A percentile compares a stretch with the other conserved stretches of the same genome.
These are phyloP conservation scores for Pleurotus citrinopileatus DNA, from an alignment of 768 basidiomycete species.

Conservation along the genomic window DNA sequence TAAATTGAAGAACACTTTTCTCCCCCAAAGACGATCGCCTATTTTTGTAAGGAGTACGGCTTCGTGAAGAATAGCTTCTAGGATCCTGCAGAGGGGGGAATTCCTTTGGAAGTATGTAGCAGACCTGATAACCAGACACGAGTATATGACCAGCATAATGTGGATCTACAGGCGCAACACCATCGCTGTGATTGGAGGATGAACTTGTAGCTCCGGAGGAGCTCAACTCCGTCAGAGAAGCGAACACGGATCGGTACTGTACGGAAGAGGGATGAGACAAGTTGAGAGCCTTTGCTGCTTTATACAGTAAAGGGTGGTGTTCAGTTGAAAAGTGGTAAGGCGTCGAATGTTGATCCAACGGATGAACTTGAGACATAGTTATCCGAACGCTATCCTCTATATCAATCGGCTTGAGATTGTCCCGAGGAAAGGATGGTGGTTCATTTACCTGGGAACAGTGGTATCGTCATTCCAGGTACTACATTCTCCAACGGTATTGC, in stretches of 20 bases:
- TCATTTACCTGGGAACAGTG: constrained; percentile 67
- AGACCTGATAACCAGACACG: constrained; percentile 73
- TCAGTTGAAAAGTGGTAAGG: constrained; percentile 76
- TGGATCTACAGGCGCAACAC: constrained; percentile 49
- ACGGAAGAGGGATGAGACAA: constrained; percentile 59
- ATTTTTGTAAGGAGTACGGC: constrained; percentile 26
- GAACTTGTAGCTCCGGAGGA: constrained; percentile 29
- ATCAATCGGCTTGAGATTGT: background rate
- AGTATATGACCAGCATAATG: constrained; percentile 75
- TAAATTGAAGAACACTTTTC: constrained; percentile 63
- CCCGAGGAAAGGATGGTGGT: background rate
- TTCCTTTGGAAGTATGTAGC: constrained; percentile 71
- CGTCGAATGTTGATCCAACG: constrained; percentile 64
- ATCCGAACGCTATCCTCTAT: constrained; percentile 81
- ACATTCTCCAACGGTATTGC: constrained; percentile 65
- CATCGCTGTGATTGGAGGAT: constrained; percentile 21
- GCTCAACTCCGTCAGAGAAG: constrained; percentile 29
- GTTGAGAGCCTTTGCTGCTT: constrained; percentile 66
- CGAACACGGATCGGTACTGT: constrained; percentile 58
- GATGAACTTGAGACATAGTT: constrained; percentile 70
- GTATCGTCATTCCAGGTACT: constrained; percentile 64
- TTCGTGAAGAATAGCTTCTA: constrained; percentile 11
- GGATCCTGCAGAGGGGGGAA: constrained; percentile 41
- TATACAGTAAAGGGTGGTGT: constrained; percentile 59
- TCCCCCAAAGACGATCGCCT: constrained; percentile 60